Conservation (phyloP, 495 filamentous ascomycete genomes). For the Tuber indicum region DNA sequence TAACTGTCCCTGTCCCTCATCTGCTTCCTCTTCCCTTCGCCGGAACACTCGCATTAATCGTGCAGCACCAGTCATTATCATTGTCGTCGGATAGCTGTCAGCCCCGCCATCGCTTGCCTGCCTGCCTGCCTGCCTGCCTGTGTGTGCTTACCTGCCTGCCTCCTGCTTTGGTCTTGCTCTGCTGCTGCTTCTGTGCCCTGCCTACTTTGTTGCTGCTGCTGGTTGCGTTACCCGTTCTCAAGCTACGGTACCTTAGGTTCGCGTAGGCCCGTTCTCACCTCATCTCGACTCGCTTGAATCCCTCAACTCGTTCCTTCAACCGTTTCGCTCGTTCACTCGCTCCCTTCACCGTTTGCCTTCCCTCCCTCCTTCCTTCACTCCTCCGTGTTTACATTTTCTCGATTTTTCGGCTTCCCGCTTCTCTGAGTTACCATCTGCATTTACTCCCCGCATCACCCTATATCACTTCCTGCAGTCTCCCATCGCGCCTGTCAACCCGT, state of each 20-base stretch:
- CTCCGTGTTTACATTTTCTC: constrained; percentile 22
- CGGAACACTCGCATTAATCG: constrained; percentile 13
- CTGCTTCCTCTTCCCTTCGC: constrained; percentile 10
- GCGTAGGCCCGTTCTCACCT: constrained; percentile 23
- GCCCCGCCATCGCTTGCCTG: constrained; percentile 35
- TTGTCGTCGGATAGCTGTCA: constrained; percentile 32
- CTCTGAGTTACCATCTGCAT: constrained; percentile 22
- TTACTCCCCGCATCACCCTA: constrained; percentile 22
- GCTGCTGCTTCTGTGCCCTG: not conserved
- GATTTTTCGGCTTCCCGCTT: constrained; percentile 22
- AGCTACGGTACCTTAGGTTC: constrained; percentile 22
- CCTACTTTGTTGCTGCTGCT: constrained; percentile 26
- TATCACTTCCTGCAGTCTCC: constrained; percentile 38
- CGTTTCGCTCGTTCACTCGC: constrained; percentile 33
- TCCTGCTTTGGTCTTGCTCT: constrained; percentile 6
- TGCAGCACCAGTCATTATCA: constrained; percentile 19
- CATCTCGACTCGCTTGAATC: constrained; percentile 29
- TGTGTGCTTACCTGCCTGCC: constrained; percentile 25
- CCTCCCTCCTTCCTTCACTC: constrained; percentile 13
- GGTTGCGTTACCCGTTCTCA: constrained; percentile 35
- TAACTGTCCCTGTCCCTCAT: constrained; percentile 4
- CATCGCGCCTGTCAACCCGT: constrained; percentile 47
- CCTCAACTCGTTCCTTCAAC: constrained; percentile 23
- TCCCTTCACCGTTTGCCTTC: constrained; percentile 35
- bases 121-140: constrained; percentile 24